Conservation (phyloP, 176 grass and related monocot genomes). For the Oryza glaberrima region DNA sequence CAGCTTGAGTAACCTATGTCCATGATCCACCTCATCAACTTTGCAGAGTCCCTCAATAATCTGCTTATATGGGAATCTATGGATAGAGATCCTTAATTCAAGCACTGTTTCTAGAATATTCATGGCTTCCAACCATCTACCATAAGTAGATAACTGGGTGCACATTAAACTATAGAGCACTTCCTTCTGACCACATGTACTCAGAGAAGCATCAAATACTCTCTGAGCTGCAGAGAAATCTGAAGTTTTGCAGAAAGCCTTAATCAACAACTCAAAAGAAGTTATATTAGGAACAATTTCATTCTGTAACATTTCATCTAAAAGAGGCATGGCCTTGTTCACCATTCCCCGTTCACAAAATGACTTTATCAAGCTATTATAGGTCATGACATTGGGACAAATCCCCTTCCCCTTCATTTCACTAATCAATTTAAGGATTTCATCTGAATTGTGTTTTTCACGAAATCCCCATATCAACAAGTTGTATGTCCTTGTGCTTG, state of each 20-base stretch:
- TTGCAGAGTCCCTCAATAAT: slow-evolving; percentile 75
- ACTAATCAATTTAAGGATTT: slow-evolving; percentile 81
- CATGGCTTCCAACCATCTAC: slow-evolving; percentile 67
- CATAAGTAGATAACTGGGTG: slow-evolving; percentile 56
- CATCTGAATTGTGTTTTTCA: slow-evolving; percentile 66
- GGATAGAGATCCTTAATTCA: slow-evolving; percentile 70
- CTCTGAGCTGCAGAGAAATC: slow-evolving; percentile 73
- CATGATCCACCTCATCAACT: slow-evolving; percentile 60
- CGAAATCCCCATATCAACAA: slow-evolving; percentile 83
- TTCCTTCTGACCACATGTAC: slow-evolving; percentile 79
- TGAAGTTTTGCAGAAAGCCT: slow-evolving; percentile 61
- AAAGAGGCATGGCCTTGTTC: slow-evolving; percentile 65
- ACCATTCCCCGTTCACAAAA: slow-evolving; percentile 68
- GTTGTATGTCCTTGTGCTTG: slow-evolving; percentile 90
- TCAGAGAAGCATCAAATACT: slow-evolving; percentile 77
- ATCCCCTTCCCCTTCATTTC: slow-evolving; percentile 84
- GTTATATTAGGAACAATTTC: slow-evolving; percentile 73
- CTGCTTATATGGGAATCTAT: slow-evolving; percentile 77
- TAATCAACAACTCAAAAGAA: slow-evolving; percentile 86
- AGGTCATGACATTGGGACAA: slow-evolving; percentile 67
- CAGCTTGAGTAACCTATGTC: slow-evolving; percentile 59
- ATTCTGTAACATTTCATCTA: slow-evolving; percentile 94
- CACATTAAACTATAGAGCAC: slow-evolving; percentile 85
- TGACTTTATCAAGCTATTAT: slow-evolving; percentile 81
- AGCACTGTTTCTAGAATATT: slow-evolving; percentile 68